Evolutionary conservation across 148 eudicot genomes (phyloP), one percentile per base, ranked within the genome.

Genomic region (Rhododendron ovatum): DNA sequence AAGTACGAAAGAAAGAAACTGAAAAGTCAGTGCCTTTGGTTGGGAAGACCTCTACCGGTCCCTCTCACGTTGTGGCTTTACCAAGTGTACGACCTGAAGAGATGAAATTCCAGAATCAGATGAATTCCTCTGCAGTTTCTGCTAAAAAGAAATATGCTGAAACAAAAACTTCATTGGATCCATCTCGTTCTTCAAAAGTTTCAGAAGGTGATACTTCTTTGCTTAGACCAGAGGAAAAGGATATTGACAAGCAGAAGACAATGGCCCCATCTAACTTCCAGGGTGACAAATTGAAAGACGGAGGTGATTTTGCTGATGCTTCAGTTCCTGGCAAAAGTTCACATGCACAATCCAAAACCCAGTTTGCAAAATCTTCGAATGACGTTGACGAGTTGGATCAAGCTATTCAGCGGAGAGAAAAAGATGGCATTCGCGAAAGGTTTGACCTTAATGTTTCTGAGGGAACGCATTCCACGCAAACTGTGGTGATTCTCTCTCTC

Each of bases 371-470:
- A 87, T 47, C 83, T 41, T 75, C 77, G 33, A 89, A 74, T 84
- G 90, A 86, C 83, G 65, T 86, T 74, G 90, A 91, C 50, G 91
- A 83, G 84, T 88, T 84, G 30, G 91, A 90, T 73, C 86, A 84
- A 87, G 86, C 90, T 78, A 84, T 80, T 86, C 94, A 90, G 85
- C 88, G 86, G 82, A 92, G 90, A 85, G 99, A 93, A 37, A 93
- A 91, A 88, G 89, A 88, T 88, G 88, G 89, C 85, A 78, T 82
- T 55, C 95, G 88, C 87, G 96, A 89, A 91, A 92, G 89, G 83
- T 88, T 92, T 87, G 95, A 95, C 87, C 91, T 90, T 85, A 93
- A 92, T 90, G 86, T 89, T 81, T 91, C 96, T 87, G 92, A 90
- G 82, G 90, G 89, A 88, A 94, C 87, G 87, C 91, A 91, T 87